Conservation (phyloP, 1,139 yeast species). For the Diutina rugosa region DNA sequence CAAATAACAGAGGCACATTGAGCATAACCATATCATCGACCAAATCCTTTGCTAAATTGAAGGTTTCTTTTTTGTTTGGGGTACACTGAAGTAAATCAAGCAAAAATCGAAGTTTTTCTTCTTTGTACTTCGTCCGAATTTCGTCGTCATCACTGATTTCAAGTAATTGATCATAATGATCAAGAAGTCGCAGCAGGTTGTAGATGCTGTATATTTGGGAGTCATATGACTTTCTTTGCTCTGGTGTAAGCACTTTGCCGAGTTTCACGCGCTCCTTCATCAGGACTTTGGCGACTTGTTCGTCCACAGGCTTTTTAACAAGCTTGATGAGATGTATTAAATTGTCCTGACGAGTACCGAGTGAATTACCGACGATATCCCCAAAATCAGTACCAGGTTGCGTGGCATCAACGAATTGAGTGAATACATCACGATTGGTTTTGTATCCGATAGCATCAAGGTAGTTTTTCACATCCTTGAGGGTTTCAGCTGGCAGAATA, state of each 20-base stretch:
- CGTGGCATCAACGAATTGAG: constrained; percentile 36
- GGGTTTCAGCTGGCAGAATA: constrained; percentile 29
- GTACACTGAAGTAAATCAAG: constrained; percentile 36
- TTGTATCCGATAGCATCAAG: constrained; percentile 21
- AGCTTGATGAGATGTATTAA: constrained; percentile 37
- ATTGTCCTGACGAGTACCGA: constrained; percentile 40
- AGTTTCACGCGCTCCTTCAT: constrained; percentile 27
- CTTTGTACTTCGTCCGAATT: constrained; percentile 46
- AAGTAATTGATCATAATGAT: constrained; percentile 42
- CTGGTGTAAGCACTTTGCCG: constrained; percentile 20
- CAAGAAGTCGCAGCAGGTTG: constrained; percentile 35
- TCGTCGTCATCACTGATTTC: constrained; percentile 53
- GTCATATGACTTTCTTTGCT: constrained; percentile 21
- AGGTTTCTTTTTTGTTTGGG: constrained; percentile 23
- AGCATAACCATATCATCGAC: constrained; percentile 67
- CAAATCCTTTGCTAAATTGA: constrained; percentile 37
- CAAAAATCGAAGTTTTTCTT: constrained; percentile 20
- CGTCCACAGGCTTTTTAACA: constrained; percentile 26
- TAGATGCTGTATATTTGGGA: constrained; percentile 38
- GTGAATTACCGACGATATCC: constrained; percentile 34
- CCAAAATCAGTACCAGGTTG: constrained; percentile 56
- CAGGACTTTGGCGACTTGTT: constrained; percentile 14
- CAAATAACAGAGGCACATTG: constrained; percentile 39
- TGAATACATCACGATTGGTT: constrained; percentile 19
- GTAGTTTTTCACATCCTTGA: constrained; percentile 33